These are phyloP conservation scores for Populus trichocarpa DNA, from an alignment of 441 rosid species.

Conservation along the genomic window DNA sequence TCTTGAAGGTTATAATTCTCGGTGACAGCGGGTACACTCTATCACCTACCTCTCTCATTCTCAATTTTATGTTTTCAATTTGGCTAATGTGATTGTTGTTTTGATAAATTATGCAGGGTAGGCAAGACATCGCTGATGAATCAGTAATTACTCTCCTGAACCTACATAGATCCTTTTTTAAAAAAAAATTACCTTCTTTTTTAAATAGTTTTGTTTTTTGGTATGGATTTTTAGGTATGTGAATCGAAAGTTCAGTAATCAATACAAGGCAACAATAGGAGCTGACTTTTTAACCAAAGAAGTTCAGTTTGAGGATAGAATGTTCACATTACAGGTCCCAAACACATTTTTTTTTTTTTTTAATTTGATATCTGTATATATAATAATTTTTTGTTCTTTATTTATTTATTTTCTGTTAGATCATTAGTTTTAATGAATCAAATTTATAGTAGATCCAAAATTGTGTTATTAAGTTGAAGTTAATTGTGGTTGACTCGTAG, in stretches of 20 bases:
- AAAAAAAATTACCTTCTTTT: too few relatives aligned
- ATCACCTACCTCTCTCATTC: not conserved
- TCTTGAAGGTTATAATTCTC: conserved; percentile 81
- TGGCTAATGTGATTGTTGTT: not conserved
- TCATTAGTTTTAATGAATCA: not conserved
- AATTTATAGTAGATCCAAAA: not conserved
- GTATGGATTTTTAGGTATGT: conserved; percentile 52
- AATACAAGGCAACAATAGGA: conserved; percentile 86
- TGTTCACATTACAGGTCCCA: conserved; percentile 79
- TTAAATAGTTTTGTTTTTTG: not conserved
- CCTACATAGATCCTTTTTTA: conserved; percentile 16
- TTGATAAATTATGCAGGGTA: conserved; percentile 41
- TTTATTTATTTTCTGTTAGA: not conserved
- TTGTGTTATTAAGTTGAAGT: not conserved
- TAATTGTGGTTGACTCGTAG: not conserved
- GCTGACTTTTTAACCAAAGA: conserved; percentile 70
- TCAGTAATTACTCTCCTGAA: conserved; percentile 43
- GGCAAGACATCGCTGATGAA: conserved; percentile 92
- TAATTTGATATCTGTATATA: not conserved
- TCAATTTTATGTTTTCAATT: not conserved
- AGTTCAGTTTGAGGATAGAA: conserved; percentile 82
- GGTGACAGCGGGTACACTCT: conserved; percentile 70
- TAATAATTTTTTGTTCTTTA: not conserved
- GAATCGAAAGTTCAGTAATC: conserved; percentile 87
- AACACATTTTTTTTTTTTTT: not conserved